Evolutionary conservation across 2,329 filamentous ascomycete species (phyloP).

Genomic region (Ceratocystiopsis brevicomis): DNA sequence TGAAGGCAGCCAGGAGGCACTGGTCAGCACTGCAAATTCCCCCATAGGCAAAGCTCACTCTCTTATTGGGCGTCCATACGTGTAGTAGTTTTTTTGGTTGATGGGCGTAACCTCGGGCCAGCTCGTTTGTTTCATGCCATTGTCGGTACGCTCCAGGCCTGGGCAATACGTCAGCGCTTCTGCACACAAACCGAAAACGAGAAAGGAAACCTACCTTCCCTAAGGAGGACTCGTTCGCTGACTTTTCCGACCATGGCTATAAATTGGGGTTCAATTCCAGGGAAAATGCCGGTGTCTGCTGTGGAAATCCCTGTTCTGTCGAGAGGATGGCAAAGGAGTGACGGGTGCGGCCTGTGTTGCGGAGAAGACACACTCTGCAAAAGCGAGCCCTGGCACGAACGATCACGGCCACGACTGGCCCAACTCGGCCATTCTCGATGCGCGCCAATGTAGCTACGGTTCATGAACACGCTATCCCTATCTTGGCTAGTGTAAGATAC

Average conservation of each 20-base stretch:
- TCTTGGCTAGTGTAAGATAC: too few relatives aligned
- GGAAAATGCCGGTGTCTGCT: neutral
- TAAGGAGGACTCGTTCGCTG: slow-evolving; percentile 42
- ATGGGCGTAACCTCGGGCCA: slow-evolving; percentile 90
- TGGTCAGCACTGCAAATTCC: neutral
- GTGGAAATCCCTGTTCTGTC: too few relatives aligned
- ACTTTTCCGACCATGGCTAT: slow-evolving; percentile 42
- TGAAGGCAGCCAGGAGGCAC: neutral
- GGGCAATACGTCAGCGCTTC: slow-evolving; percentile 2
- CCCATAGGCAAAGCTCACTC: neutral
- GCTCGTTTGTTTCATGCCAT: slow-evolving; percentile 87
- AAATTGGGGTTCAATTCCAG: too few relatives aligned
- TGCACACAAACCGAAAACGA: neutral
- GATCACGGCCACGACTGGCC: too few relatives aligned
- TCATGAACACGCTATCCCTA: too few relatives aligned
- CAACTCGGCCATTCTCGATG: too few relatives aligned
- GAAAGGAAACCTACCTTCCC: slow-evolving; percentile 31
- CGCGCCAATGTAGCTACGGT: too few relatives aligned
- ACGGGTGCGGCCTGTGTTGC: too few relatives aligned
- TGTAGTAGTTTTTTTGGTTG: slow-evolving; percentile 99
- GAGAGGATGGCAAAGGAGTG: too few relatives aligned
- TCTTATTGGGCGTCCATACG: slow-evolving; percentile 27
- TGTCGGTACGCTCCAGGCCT: slow-evolving; percentile 94
- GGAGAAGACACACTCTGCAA: too few relatives aligned
- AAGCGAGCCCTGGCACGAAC: too few relatives aligned